Evolutionary conservation across 2,329 filamentous ascomycete genomes (phyloP), one percentile per base, ranked within the genome.

Genomic region (Zelopaecilomyces penicillatus): DNA sequence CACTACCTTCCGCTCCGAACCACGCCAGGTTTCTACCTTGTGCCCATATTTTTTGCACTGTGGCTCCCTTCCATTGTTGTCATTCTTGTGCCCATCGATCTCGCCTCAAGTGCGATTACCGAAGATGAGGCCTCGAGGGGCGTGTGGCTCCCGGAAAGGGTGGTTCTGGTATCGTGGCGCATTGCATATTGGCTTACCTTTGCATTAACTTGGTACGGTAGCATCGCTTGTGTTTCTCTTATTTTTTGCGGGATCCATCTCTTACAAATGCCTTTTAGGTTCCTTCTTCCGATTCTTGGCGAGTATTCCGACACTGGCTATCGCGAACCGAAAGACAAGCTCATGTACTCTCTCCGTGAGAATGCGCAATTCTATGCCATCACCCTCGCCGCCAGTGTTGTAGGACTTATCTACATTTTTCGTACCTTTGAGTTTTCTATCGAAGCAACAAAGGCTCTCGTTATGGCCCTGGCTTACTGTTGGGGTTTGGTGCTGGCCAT

Each of bases 141-240:
- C 31, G 86, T 98, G 58, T 96, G 90, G 87, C 76, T 98, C 31
- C 85, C 87, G 5, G 74, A 85, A 52, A 71, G 82, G 41, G 76
- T 90, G 29, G 73, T 96, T 40, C 72, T 94, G 57, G 87, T 96
- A 27, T 84, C 85, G 46, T 98, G 93, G 93, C 80, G 91, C 60
- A 91, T 98, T 52, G 84, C 85, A 19, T 98, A 98, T 68, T 98
- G 93, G 93, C 73, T 98, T 44, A 97, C 91, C 0, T 98, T 98
- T 67, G 81, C 83, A 41, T 69, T 98, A 58, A 97, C 91, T 45
- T 98, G 93, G 93, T 91, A 70, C 41, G 74, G 54, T 38, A 30
- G 10, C 9, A 37, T 9, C 6, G 34, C 44, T 2, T 39, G 11
- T 30, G 30, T 9, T 39, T 35, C 29, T 11, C 9, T 8, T 5